These are phyloP conservation scores for Coriolopsis trogii DNA, from an alignment of 1,284 basidiomycete species.

Conservation along the genomic window DNA sequence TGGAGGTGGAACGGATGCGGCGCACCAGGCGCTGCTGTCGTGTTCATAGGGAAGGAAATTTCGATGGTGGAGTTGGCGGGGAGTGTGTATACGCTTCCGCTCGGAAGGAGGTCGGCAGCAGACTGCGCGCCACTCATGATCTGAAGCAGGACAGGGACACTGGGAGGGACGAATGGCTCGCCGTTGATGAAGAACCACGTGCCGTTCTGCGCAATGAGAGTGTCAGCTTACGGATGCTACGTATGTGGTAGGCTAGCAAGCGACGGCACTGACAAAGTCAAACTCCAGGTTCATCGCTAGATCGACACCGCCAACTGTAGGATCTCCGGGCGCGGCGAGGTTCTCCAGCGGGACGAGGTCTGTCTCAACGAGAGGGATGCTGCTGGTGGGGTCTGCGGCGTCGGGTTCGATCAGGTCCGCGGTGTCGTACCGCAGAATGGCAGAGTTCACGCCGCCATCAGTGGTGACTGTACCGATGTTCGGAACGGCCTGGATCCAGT, in stretches of 20 bases:
- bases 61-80: slow-evolving; percentile 36
- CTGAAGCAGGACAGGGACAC: slow-evolving; percentile 39
- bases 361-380: slow-evolving; percentile 30
- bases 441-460: slow-evolving; percentile 39
- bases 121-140: slow-evolving; percentile 35
- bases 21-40: slow-evolving; percentile 26
- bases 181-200: slow-evolving; percentile 29
- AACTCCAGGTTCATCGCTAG: slow-evolving; percentile 29
- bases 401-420: slow-evolving; percentile 49
- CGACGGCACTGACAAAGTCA: slow-evolving; percentile 27
- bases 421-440: slow-evolving; percentile 30
- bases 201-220: background rate
- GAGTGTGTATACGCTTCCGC: slow-evolving; percentile 33
- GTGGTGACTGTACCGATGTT: slow-evolving; percentile 33
- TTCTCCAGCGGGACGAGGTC: slow-evolving; percentile 24
- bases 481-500: slow-evolving; percentile 28
- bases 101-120: slow-evolving; percentile 32
- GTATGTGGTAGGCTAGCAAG: too few relatives aligned
- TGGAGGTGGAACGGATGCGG: slow-evolving; percentile 44
- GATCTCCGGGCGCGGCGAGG: slow-evolving; percentile 28
- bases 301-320: slow-evolving; percentile 30
- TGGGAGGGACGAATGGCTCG: slow-evolving; percentile 26
- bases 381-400: slow-evolving; percentile 25
- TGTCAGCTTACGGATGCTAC: background rate
- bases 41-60: slow-evolving; percentile 32